Evolutionary conservation across 2,329 filamentous ascomycete genomes (phyloP).

Genomic region (Botrytis deweyae): DNA sequence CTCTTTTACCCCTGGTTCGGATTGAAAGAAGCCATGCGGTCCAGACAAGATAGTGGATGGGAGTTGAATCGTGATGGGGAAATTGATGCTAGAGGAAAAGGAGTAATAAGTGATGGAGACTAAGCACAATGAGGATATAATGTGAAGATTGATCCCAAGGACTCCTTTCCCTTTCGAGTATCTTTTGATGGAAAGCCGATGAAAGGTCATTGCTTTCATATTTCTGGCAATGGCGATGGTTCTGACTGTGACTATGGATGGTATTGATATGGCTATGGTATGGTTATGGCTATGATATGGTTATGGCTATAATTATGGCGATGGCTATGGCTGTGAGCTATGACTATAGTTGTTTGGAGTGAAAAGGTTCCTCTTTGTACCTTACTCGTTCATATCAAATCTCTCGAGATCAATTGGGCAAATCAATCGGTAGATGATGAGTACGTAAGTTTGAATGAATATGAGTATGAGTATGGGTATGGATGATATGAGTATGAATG

Average conservation of each 20-base stretch:
- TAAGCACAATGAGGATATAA: neutral
- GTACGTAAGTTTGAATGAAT: neutral
- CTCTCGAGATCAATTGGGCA: neutral
- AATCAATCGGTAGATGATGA: neutral
- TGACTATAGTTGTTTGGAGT: neutral
- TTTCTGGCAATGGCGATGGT: neutral
- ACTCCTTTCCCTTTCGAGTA: neutral
- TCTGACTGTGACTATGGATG: no score
- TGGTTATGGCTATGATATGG: neutral
- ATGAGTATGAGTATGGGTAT: no score
- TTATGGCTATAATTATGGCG: neutral
- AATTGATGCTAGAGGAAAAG: neutral
- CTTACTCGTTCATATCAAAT: neutral
- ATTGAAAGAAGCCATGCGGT: neutral
- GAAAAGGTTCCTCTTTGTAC: neutral
- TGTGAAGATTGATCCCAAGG: fast-evolving
- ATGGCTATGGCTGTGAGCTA: no score
- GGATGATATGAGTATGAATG: no score
- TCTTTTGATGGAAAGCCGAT: neutral
- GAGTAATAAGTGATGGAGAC: neutral
- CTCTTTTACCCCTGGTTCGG: conserved; percentile 1
- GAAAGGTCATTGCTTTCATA: neutral
- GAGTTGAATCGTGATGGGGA: neutral
- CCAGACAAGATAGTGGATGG: conserved; percentile 9
- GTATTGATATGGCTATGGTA: neutral